Evolutionary conservation across 257 asterid species (phyloP), one percentile per base, ranked within the genome.

Genomic region (Ophiorrhiza pumila): DNA sequence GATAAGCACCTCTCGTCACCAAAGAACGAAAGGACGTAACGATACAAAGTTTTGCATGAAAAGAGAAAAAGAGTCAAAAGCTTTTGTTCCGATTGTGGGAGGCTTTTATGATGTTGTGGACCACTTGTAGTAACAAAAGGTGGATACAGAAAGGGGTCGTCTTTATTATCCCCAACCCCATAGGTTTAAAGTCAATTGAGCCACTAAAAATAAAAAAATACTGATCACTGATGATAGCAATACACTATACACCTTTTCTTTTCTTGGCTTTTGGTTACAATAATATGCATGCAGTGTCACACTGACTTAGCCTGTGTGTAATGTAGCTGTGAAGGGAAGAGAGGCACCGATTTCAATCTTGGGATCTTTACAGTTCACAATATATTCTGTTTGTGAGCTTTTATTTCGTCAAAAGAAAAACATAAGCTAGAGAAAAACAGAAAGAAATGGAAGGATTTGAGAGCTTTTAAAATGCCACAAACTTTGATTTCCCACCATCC

Each of bases 81-180:
- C 45, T 72, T 47, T 22, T 1, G 66, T 37, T 37, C 58, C 25
- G 20, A 58, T 73, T 62, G 56, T 53, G 58, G 43, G 20, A 62
- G 77, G 65, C 63, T 73, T 73, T 15, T 11, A 34, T 41, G n/a
- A n/a, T 23, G 55, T 23, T 1, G 63, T 39, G 71, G 71, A 17
- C 42, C 77, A 64, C 57, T 20, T 31, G 53, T n/a, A 23, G 31
- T 41, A 61, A 73, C 77, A 64, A 63, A 63, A 63, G 32, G 69
- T 62, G 71, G 47, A 42, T 31, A 37, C 62, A 61, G 39, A 62
- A 73, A 73, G 50, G 64, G 73, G 45, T 18, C 22, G 46, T 57
- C 76, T 49, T 72, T 72, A 25, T 60, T 14, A 43, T 45, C 60
- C 61, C 31, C 27, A 49, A 17, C 60, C 61, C 31, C 27, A 49